Base-by-base conservation (phyloP, 805 yeast species). In the Wickerhamia fluorescens region DNA sequence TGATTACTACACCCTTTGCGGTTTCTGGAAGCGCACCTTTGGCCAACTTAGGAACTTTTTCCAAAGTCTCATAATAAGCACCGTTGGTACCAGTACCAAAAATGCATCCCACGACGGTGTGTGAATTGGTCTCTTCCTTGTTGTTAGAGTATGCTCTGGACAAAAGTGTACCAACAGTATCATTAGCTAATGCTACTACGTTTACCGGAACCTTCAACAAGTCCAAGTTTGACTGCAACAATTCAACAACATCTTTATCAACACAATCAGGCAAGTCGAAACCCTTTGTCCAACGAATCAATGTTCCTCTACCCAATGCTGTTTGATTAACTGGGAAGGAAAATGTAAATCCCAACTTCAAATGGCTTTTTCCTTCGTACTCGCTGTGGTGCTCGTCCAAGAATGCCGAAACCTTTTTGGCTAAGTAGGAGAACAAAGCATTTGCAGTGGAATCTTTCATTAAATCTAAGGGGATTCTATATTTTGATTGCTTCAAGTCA, bases 31-130 rank as follows among this genome's bases (percentile, higher is more conserved):
- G 27, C 4, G 34, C 31, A 1, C 26, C 27, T 4, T 38, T 30
- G n/a, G 75, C 73, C 37, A 88, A 65, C 58, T 92, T 89, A 31
- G 71, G 72, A 42, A 92, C 83, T 31, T 78, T 71, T 23, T 73
- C 77, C 29, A 87, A 53, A 33, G 73, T 68, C 57, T 89, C 98
- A 51, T 74, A 68, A 58, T 92, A 89, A 10, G 96, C 95, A 37
- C 96, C 96, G 56, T 89, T 89, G 16, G 97, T 89, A 51, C 98
- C 98, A 2, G 98, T 92, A 41, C 98, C 98, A 48, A 88, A 85
- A 39, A 89, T 89, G 37, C 88, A 78, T 27, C 98, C 97, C 41
- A 88, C 66, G 6, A 82, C 71, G 7, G 96, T 84, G 33, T 75
- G 77, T 27, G 92, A 75, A 35, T 75, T 76, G 28, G 78, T 71